phyloP scores from a whole-genome alignment of 805 yeast genomes.

The Cyberlindnera galapagoensis region DNA sequence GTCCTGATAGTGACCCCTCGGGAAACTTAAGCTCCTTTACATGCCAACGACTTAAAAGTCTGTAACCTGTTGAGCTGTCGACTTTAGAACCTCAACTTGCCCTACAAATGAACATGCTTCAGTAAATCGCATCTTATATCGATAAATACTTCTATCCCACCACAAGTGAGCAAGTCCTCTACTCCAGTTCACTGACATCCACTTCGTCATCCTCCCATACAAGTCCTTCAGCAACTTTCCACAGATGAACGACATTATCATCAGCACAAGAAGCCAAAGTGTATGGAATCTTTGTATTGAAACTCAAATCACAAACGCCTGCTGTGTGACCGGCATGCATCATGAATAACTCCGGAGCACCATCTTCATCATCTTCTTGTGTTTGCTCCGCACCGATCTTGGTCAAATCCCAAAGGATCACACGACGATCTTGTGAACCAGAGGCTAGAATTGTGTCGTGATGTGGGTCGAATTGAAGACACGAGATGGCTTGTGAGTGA shows the following conservation, averaged over 20 bases:
- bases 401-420: slow-evolving; percentile 73
- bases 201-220: slow-evolving; percentile 26
- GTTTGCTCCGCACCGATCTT: slow-evolving; percentile 80
- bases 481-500: slow-evolving; percentile 66
- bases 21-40: too few relatives aligned
- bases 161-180: too few relatives aligned
- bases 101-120: too few relatives aligned
- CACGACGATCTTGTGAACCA: slow-evolving; percentile 70
- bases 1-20: too few relatives aligned
- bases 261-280: slow-evolving; percentile 53
- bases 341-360: slow-evolving; percentile 82
- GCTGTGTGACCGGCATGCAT: slow-evolving; percentile 92
- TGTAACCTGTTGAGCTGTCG: too few relatives aligned
- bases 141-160: too few relatives aligned
- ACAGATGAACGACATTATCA: slow-evolving; percentile 38
- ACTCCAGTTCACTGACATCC: slow-evolving; percentile 19
- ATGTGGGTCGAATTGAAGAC: slow-evolving; percentile 72
- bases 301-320: slow-evolving; percentile 63
- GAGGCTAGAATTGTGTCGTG: slow-evolving; percentile 73
- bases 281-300: slow-evolving; percentile 70
- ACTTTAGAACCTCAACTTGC: too few relatives aligned
- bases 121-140: too few relatives aligned
- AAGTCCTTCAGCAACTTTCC: slow-evolving; percentile 34
- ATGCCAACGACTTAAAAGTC: too few relatives aligned
- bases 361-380: slow-evolving; percentile 87